Base-by-base conservation (phyloP, 257 asterid genomes). In the Solanum appendiculatum region DNA sequence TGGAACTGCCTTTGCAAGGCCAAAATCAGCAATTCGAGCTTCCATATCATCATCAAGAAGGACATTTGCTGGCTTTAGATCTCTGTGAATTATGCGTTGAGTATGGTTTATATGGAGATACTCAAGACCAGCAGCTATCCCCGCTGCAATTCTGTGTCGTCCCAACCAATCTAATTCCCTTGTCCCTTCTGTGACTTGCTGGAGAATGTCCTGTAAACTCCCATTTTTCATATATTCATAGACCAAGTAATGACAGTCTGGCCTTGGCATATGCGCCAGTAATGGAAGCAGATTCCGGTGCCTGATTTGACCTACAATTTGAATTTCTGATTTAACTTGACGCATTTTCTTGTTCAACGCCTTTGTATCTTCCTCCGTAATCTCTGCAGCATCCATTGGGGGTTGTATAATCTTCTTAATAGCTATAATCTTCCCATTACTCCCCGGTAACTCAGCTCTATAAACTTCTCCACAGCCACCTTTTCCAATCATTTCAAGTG, bases 391-490 rank as follows among this genome's bases (percentile, higher is more conserved):
- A 13, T 93, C 98, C 54, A 82, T 82, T 0, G 94, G 87, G 3
- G 93, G 91, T 51, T 93, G 98, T 25, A 86, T 75, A 29, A 95
- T 87, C 91, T 96, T 95, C 92, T 96, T 96, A n/a, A 96, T 91
- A 0, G 98, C 99, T 25, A 96, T 94, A 85, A 92, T 92, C 86
- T 89, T 95, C 5, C 98, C 97, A 37, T 90, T 84, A 46, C 93
- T 93, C 39, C 94, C 96, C 0, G 99, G 98, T 27, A 96, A 83
- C 21, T 91, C 95, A 0, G 94, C 96, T 75, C 89, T 93, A 91
- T 92, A 95, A 6, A 96, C 99, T 23, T 92, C 95, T 15, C 99
- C 99, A 81, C 98, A 95, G 0, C 98, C 99, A n/a, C 98, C 98
- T 89, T 81, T 88, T 37, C 99, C 99, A 20, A 96, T 94, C 58